Base-by-base conservation (phyloP, 2,329 filamentous ascomycete species). In the Scedosporium minutisporum region DNA sequence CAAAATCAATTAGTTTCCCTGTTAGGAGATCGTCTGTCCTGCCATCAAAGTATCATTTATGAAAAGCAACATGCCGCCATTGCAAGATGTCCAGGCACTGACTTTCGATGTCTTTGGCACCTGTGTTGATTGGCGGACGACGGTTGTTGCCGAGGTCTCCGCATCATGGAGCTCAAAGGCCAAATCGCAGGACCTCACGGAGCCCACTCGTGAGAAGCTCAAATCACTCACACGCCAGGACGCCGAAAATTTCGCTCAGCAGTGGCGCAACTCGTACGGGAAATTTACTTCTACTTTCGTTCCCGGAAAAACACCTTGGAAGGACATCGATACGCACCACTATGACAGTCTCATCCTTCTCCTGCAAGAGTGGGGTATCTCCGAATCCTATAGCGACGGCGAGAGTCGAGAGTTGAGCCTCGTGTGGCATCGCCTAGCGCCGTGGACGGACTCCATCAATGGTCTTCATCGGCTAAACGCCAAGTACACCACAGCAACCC, bases 51-150 rank as follows among this genome's bases (percentile, higher is more conserved):
- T 38, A 38, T 38, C 33, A 12, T 38, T 14, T 14, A 38, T 38
- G 10, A 14, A 38, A 38, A 38, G 33, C 9, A 14, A 38, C 33
- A 38, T 14, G 33, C 33, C 9, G 10, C 33, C 51, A 2, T 18
- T 59, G 1, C n/a, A 46, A 25, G 65, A 69, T 29, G 68, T 83
- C 65, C 84, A 85, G 66, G 88, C 83, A 6, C 77, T 92, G 41
- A 80, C 87, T 62, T 91, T 91, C 69, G 89, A 92, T 74, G 83
- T 91, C 68, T 92, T 93, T 72, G 89, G 89, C 67, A 95, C 91
- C 1, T 85, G 87, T 65, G 90, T 95, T 57, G 82, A 93, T 77
- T 93, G 90, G 89, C 87, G 89, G 63, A 78, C 78, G 46, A 84
- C 85, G 1, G 84, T 95, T 21, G 83, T 80, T 14, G 75, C 79